A percentile compares a stretch with the other conserved stretches of the same genome.
phyloP scores from a whole-genome alignment of 2,329 filamentous ascomycete genomes.

The Aspergillus ochraceoroseus region DNA sequence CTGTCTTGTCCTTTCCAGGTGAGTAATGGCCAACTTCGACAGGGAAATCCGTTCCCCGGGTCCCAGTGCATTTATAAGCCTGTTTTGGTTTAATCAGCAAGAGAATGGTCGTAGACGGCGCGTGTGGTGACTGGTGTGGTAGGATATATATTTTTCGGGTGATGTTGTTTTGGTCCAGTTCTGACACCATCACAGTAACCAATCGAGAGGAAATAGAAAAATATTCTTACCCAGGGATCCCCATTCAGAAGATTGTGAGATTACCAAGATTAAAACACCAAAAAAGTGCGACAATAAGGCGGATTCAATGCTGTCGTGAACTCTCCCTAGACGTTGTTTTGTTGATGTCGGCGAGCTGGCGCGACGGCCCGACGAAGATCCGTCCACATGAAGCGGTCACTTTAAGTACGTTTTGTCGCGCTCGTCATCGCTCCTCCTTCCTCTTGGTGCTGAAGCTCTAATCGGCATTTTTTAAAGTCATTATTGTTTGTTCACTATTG shows the following conservation, averaged over 20 bases:
- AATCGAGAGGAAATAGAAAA: background rate
- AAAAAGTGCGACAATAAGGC: conserved; percentile 7
- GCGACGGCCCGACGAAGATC: conserved; percentile 37
- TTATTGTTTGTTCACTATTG: too few relatives aligned
- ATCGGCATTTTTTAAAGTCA: too few relatives aligned
- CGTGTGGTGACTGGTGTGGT: background rate
- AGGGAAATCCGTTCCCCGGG: conserved; percentile 73
- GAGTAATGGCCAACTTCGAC: conserved; percentile 72
- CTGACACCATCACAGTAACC: background rate
- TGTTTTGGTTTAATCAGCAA: conserved; percentile 35
- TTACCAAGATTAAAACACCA: conserved; percentile 3
- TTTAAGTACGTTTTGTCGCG: too few relatives aligned
- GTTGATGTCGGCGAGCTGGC: conserved; percentile 27
- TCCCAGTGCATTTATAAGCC: conserved; percentile 87
- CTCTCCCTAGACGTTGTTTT: conserved; percentile 14
- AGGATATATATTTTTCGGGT: conserved; percentile 13
- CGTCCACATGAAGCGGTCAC: too few relatives aligned
- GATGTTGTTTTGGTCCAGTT: conserved; percentile 2
- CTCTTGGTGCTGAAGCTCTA: too few relatives aligned
- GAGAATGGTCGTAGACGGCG: background rate
- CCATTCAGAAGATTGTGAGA: conserved; percentile 30
- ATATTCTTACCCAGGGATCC: conserved; percentile 42
- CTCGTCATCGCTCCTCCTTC: too few relatives aligned
- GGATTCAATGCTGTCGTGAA: background rate
- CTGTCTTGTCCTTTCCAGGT: conserved; percentile 63